phyloP scores from a whole-genome alignment of 2,329 filamentous ascomycete genomes.

The Talaromyces sp. region DNA sequence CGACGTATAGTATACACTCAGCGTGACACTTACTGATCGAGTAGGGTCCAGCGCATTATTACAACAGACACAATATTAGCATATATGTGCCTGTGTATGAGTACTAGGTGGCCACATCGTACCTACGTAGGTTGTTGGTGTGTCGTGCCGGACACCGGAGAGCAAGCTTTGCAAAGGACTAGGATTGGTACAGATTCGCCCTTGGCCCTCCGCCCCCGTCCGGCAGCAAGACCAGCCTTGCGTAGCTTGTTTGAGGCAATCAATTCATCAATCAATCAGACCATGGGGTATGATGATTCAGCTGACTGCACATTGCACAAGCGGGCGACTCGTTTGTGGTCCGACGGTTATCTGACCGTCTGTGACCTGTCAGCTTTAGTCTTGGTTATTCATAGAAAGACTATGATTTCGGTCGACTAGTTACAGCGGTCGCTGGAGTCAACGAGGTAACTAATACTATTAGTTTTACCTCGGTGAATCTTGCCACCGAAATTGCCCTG shows the following conservation, averaged over 20 bases:
- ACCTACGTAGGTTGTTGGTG: not conserved
- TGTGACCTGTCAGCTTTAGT: not conserved
- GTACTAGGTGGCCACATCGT: not conserved
- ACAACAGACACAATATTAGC: too few species aligned
- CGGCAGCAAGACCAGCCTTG: not conserved
- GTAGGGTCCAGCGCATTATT: not conserved
- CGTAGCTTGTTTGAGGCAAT: not conserved
- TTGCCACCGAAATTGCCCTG: not conserved
- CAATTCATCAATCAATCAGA: not conserved
- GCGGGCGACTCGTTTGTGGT: not conserved
- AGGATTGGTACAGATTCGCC: not conserved
- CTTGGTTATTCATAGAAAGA: not conserved
- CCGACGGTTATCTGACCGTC: not conserved
- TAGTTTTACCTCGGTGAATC: not conserved
- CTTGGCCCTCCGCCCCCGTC: constrained; percentile 2
- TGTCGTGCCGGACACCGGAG: not conserved
- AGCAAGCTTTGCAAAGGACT: not conserved
- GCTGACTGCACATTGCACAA: not conserved
- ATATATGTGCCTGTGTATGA: not conserved
- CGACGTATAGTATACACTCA: not conserved
- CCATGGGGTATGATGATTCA: not conserved
- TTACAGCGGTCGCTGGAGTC: not conserved
- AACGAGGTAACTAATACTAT: not conserved
- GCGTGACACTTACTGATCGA: not conserved
- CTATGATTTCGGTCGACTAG: not conserved